A percentile compares a stretch with the other conserved stretches of the same genome.
Evolutionary conservation across 1,284 basidiomycete species (phyloP).

Genomic region (Boletus subluridellus): DNA sequence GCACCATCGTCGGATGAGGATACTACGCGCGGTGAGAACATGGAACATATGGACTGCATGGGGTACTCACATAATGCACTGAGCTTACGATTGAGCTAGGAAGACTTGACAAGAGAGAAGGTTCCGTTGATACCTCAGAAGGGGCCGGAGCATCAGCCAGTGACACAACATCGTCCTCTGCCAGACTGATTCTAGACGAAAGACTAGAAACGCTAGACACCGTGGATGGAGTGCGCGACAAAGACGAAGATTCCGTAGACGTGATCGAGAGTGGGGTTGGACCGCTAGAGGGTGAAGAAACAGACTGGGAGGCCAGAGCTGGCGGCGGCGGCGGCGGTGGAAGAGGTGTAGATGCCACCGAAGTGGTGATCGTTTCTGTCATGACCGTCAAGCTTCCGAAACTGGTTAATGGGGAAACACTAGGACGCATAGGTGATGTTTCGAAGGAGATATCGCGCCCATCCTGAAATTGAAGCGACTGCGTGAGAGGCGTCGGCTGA

Average conservation of each 20-base stretch:
- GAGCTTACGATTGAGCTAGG: constrained; percentile 22
- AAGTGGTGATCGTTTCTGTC: constrained; percentile 37
- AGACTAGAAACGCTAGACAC: constrained; percentile 40
- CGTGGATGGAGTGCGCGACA: constrained; percentile 38
- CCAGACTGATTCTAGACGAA: constrained; percentile 34
- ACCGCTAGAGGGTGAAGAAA: constrained; percentile 31
- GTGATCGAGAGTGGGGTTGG: constrained; percentile 26
- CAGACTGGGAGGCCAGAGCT: constrained; percentile 2
- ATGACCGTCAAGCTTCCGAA: constrained; percentile 33
- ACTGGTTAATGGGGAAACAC: constrained; percentile 42
- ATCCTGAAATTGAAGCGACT: constrained; percentile 55
- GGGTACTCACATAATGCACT: constrained; percentile 35
- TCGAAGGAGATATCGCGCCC: constrained; percentile 62
- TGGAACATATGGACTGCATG: constrained; percentile 16
- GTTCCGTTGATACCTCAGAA: constrained; percentile 47
- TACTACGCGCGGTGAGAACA: constrained; percentile 16
- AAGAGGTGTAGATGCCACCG: constrained; percentile 20
- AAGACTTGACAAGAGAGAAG: constrained; percentile 49
- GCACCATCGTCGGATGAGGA: constrained; percentile 32
- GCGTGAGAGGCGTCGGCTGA: constrained; percentile 61
- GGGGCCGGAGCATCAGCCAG: constrained; percentile 25
- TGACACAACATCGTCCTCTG: constrained; percentile 35
- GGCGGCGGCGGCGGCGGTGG: constrained; percentile 2
- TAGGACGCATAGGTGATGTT: constrained; percentile 50
- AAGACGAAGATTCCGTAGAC: constrained; percentile 34